Base-by-base conservation (phyloP, 495 filamentous ascomycete genomes). In the Aspergillus wentii region DNA sequence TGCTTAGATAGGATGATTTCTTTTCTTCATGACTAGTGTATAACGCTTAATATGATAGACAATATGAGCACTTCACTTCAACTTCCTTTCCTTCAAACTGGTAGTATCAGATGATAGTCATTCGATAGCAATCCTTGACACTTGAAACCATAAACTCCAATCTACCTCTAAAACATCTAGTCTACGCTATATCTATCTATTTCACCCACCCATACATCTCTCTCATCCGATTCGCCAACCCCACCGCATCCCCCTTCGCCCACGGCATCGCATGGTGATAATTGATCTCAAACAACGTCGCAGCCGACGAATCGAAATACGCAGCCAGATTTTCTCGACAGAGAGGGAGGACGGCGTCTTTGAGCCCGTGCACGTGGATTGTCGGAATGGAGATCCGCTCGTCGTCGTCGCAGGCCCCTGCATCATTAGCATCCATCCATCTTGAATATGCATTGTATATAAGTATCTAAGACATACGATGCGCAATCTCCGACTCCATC, bases 281-380 rank as follows among this genome's bases (percentile, higher is more conserved):
- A 18, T 52, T 35, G 10, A 45, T 35, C 58, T 83, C 75, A 11
- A 81, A 47, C 41, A 83, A 18, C 43, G 44, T 61, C 15, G 62
- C 44, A 20, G 46, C 69, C 1, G 51, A 53, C 22, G 50, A 31
- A 17, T 74, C 64, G 49, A 69, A 77, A 51, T 74, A 82, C 35
- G 67, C 48, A 6, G 64, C 46, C 8, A 68, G 38, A 48, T 83
- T 49, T 43, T 64, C 56, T 40, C 65, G 49, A 42, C 83, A 79
- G 20, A 72, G 40, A 29, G 68, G 47, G 19, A 82, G 41, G 1
- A 76, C 77, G 30, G 58, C 51, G 48, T 85, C 80, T 23, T 48
- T 54, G 52, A 74, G 40, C 0, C 80, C 80, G 56, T 83, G 80
- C 4, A 85, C 72, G 57, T 85, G 80, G 17, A 83, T 40, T 10